Evolutionary conservation across 2,329 filamentous ascomycete species (phyloP).

Genomic region (Colletotrichum sp.): DNA sequence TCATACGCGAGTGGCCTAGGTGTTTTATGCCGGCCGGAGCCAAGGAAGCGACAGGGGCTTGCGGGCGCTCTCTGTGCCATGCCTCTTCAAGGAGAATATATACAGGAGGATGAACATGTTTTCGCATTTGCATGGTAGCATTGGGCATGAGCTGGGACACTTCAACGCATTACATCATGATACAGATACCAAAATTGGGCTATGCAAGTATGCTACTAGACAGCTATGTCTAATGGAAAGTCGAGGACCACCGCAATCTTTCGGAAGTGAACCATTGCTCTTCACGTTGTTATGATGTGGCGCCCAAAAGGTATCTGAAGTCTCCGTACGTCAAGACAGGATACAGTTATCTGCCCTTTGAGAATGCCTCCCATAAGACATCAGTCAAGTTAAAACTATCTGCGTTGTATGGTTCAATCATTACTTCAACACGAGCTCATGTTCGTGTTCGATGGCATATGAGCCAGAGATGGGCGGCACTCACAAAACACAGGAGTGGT

Average conservation of each 20-base stretch:
- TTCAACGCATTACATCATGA: slow-evolving; percentile 3
- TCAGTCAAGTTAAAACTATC: neutral
- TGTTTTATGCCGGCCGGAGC: neutral
- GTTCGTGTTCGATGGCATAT: neutral
- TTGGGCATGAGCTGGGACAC: neutral
- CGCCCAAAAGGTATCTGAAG: neutral
- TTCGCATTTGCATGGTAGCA: slow-evolving; percentile 9
- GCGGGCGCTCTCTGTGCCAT: neutral
- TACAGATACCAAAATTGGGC: slow-evolving; percentile 17
- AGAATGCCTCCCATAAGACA: neutral
- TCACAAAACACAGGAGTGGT: neutral
- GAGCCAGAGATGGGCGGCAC: neutral
- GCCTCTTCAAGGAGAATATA: neutral
- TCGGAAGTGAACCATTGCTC: neutral
- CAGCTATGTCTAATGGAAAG: neutral
- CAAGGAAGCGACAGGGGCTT: neutral
- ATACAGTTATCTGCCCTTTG: neutral
- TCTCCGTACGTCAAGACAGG: neutral
- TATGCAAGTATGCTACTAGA: slow-evolving; percentile 10
- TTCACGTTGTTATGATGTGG: neutral
- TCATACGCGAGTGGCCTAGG: neutral
- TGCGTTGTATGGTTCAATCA: neutral
- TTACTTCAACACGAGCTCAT: neutral
- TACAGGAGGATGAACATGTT: neutral
- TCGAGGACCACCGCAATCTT: neutral